Percentiles rank a stretch among this genome's conserved stretches.
phyloP scores from a whole-genome alignment of 495 filamentous ascomycete species.

The Hypoxylon crocopeplum region DNA sequence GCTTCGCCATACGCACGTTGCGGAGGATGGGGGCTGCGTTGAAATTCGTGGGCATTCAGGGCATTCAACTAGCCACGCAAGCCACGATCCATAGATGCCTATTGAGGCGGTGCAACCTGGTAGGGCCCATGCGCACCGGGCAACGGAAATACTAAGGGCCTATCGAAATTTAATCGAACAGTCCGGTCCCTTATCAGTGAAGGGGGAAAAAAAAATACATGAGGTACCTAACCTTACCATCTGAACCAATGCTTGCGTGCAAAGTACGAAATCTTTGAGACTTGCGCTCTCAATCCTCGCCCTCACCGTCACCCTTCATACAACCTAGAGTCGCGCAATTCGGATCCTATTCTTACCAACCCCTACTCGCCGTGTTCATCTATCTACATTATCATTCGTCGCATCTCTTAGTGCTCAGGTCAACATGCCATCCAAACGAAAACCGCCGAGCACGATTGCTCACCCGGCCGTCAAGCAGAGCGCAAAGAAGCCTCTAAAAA shows the following conservation, averaged over 20 bases:
- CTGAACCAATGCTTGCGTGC: conserved; percentile 4
- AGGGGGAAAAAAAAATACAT: conserved; percentile 20
- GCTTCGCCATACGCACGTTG: no score
- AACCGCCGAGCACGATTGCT: conserved; percentile 54
- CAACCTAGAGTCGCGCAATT: background rate
- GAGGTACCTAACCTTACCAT: background rate
- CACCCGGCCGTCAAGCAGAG: conserved; percentile 62
- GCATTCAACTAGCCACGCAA: no score
- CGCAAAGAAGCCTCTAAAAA: conserved; percentile 62
- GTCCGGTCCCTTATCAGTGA: background rate
- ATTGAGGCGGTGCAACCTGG: no score
- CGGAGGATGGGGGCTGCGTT: no score
- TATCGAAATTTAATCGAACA: conserved; percentile 17
- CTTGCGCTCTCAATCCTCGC: no score
- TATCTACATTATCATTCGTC: background rate
- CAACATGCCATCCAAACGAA: conserved; percentile 61
- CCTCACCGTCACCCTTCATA: background rate
- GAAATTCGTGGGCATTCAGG: no score
- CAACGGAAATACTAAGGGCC: conserved; percentile 28
- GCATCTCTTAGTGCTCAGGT: background rate
- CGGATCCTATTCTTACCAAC: background rate
- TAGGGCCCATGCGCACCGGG: no score
- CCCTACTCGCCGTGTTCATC: background rate
- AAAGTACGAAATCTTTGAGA: conserved; percentile 11
- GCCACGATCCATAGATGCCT: no score